These are phyloP conservation scores for Cytospora chrysosperma DNA, from an alignment of 2,329 filamentous ascomycete genomes.

Conservation along the genomic window DNA sequence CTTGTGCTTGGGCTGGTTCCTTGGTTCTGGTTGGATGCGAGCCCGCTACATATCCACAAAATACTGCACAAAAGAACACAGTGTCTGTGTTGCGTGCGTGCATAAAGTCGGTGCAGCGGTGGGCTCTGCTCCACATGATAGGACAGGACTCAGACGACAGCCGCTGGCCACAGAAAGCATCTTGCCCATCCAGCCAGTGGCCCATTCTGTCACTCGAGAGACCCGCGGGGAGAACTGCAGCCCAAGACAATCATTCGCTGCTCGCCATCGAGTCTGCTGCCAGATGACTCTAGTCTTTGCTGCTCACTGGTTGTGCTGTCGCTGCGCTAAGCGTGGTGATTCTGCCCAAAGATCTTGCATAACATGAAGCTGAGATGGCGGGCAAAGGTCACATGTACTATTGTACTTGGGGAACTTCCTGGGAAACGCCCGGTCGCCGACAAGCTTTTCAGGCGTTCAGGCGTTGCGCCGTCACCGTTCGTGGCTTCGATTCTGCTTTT, in stretches of 20 bases:
- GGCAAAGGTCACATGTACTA: background rate
- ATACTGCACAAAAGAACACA: constrained; percentile 15
- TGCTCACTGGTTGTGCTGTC: constrained; percentile 12
- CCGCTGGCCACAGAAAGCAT: constrained; percentile 28
- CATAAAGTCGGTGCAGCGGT: constrained; percentile 25
- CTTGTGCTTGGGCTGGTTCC: constrained; percentile 13
- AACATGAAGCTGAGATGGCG: constrained; percentile 13
- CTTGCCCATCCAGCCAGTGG: constrained; percentile 17
- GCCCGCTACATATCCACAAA: constrained; percentile 12
- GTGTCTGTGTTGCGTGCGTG: constrained; percentile 22
- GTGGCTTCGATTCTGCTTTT: background rate
- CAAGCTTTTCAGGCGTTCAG: constrained; percentile 3
- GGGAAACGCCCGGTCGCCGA: constrained; percentile 11
- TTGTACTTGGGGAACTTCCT: too few relatives aligned
- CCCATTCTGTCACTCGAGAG: constrained; percentile 7
- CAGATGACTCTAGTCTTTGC: constrained; percentile 7
- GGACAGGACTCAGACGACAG: constrained; percentile 22
- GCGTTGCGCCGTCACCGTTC: constrained; percentile 16
- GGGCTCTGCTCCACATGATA: constrained; percentile 24
- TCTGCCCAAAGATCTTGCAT: constrained; percentile 13
- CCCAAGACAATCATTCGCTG: constrained; percentile 21
- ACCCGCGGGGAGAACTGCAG: constrained; percentile 8
- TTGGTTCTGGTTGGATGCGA: constrained; percentile 19
- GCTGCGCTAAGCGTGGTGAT: constrained; percentile 15
- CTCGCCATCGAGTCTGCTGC: constrained; percentile 13